phyloP scores from a whole-genome alignment of 2,329 filamentous ascomycete species.

The Botrytis aclada region DNA sequence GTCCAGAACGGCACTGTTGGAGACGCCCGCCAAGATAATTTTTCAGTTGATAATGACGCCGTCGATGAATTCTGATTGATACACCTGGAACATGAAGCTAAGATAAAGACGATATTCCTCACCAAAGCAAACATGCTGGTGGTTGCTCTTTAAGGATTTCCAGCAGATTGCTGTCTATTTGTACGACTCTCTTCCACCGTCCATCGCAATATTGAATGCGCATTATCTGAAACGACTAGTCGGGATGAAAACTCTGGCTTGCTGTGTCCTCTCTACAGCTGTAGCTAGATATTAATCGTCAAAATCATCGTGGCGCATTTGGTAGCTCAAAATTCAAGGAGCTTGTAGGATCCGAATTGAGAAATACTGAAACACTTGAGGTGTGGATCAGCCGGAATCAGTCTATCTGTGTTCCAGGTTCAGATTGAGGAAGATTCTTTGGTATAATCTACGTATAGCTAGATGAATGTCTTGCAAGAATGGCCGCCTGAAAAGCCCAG shows the following conservation, averaged over 20 bases:
- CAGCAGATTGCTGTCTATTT: not conserved
- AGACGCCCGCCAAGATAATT: not conserved
- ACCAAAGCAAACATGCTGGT: not conserved
- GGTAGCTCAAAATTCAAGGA: not conserved
- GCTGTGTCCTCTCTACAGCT: not conserved
- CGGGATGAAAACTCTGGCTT: not conserved
- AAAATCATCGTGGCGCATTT: not conserved
- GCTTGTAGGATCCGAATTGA: not conserved
- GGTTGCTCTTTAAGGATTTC: not conserved
- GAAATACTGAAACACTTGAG: not conserved
- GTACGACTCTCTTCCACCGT: not conserved
- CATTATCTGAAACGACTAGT: not conserved
- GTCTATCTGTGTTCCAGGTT: not conserved
- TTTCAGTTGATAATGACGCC: not conserved
- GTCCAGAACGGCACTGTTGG: not conserved
- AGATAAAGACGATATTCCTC: not conserved
- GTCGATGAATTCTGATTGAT: not conserved
- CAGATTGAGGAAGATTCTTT: not conserved
- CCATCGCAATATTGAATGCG: not conserved
- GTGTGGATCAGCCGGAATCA: not conserved
- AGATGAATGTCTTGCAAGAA: not conserved
- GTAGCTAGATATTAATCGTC: not conserved
- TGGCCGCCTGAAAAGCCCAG: not conserved
- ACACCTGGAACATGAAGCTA: not conserved
- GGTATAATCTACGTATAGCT: not conserved